Evolutionary conservation across 306 rosid genomes (phyloP), one percentile per base, ranked within the genome.

Genomic region (Dryas octopetala): DNA sequence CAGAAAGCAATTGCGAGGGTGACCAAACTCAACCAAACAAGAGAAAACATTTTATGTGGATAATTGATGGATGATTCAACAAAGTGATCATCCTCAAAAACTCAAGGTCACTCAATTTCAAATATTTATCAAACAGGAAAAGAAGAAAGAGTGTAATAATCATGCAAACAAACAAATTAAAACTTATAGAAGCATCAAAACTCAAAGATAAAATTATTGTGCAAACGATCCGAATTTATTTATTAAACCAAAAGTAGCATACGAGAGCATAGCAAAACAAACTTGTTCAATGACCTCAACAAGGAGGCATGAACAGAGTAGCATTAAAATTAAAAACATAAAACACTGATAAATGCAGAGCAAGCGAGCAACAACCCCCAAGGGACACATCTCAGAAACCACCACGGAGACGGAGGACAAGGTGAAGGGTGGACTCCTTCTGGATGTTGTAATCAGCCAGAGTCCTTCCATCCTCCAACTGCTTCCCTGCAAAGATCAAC

Each of bases 381-480:
- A n/a, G 1, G 64, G 49, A 46, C 49, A 53, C 5, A 4, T 38
- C 28, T 32, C 23, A 62, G 67, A 87, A 71, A 23, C 91, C 91
- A 45, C 92, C 92, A 26, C 92, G 74, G 14, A 88, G 85, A 75
- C 92, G 92, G 3, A 88, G 85, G 19, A 88, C 92, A 71, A 88
- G 86, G 71, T 88, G 92, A 47, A 89, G 94, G 23, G 94, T 89
- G 0, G 88, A 85, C 71, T 89, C 94, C 86, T 89, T 87, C 84
- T 85, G 91, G n/a, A 85, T 89, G 54, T 89, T 89, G 58, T 89
- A 89, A 5, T 89, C 94, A 0, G 91, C 91, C 1, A 89, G 82
- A 2, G 94, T 89, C 43, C 91, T 60, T 0, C 94, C 94, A 67
- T 87, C 94, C 66, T 89, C 91, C 0, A 89, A 32, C 68, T 89